Base-by-base conservation (phyloP, 2,329 filamentous ascomycete species). In the Nemania diffusa region DNA sequence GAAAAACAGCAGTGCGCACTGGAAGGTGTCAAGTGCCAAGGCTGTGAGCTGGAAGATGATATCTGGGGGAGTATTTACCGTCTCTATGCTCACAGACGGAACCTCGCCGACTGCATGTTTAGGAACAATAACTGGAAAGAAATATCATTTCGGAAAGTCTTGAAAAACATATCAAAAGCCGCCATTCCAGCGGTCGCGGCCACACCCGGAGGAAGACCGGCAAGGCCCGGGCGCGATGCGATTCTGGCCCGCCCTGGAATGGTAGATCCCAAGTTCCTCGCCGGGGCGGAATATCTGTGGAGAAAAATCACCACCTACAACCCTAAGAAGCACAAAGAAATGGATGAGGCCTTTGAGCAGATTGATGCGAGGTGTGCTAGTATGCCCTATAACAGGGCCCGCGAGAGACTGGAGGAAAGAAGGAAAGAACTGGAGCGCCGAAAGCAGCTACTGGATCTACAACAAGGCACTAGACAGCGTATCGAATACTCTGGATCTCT, bases 31-130 rank as follows among this genome's bases (percentile, higher is more conserved):
- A 4, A 69, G 5, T 77, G 75, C 27, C 56, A 65, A 11, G 75
- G 75, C 0, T 76, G 75, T 50, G 67, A 75, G 13, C 52, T 77
- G 1, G 1, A 2, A 6, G 15, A 8, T 63, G 73, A 1, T 6
- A 46, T 3, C 1, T n/a, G n/a, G n/a, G n/a, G 6, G 0, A 57
- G 73, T 1, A 32, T 32, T 0, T 69, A 69, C 42, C 64, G 61
- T 26, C 63, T 69, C n/a, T 57, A 62, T 2, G 2, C 1, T 0
- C 0, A 22, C 0, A 50, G 67, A 46, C 27, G 60, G 11, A 5
- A 13, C 4, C 6, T 64, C 11, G 57, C 46, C 7, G 2, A 37
- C 1, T 3, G 6, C 0, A 67, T 69, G 3, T 69, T 64, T 29
- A 13, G 0, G 3, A 2, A 9, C 8, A 27, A n/a, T 22, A 20